Conservation (phyloP, 2,329 filamentous ascomycete genomes). For the Cercospora citrullina region DNA sequence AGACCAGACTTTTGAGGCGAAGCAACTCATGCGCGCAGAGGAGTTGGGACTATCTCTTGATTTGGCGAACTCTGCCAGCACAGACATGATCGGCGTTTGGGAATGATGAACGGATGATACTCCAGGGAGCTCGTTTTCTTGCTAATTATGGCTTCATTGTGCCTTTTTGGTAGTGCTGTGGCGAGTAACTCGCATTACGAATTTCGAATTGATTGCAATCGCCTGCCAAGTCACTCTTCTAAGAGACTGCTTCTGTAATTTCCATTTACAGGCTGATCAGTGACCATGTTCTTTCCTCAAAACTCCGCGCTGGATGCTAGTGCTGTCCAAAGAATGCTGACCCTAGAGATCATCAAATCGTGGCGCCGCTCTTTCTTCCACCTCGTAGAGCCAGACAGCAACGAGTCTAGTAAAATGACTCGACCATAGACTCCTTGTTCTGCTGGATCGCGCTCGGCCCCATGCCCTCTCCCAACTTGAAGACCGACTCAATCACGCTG, state of each 20-base stretch:
- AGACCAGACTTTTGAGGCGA: conserved; percentile 1
- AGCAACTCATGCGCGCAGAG: neutral
- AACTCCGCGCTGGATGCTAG: conserved; percentile 12
- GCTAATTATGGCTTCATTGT: conserved; percentile 6
- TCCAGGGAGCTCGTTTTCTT: conserved; percentile 13
- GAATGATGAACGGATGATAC: conserved; percentile 13
- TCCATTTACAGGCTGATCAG: neutral
- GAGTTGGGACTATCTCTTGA: neutral
- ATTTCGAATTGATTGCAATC: conserved; percentile 5
- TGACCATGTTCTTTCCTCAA: neutral
- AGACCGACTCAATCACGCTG: conserved; percentile 94
- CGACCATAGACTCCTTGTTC: conserved; percentile 97
- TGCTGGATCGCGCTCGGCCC: conserved; percentile 75
- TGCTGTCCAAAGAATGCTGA: conserved; percentile 3
- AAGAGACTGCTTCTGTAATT: neutral
- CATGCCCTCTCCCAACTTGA: conserved; percentile 80
- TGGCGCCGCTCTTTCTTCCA: neutral
- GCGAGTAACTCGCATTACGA: conserved; percentile 14
- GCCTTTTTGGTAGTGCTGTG: conserved; percentile 3
- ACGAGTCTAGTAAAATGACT: conserved; percentile 82
- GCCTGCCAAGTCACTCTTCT: neutral
- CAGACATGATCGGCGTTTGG: conserved; percentile 18
- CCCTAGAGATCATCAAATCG: conserved; percentile 7
- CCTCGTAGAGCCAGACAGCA: neutral
- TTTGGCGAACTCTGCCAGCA: neutral